Percentiles rank a stretch among this genome's conserved stretches.
Conservation (phyloP, 257 asterid genomes). For the Oldenlandia corymbosa region DNA sequence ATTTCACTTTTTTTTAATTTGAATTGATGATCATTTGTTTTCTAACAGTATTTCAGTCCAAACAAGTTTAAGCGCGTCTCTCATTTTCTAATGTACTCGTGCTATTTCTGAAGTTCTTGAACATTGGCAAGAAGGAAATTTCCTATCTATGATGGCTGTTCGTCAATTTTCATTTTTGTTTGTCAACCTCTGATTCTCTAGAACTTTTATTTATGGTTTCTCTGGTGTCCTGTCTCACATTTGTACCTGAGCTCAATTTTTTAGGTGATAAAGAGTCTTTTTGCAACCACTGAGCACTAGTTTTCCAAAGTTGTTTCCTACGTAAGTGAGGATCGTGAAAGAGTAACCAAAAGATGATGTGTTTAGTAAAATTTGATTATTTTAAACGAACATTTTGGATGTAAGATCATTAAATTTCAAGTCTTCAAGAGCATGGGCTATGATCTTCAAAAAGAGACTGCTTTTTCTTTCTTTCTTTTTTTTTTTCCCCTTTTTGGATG, state of each 20-base stretch:
- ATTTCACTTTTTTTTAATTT: too few species aligned
- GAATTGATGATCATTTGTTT: too few species aligned
- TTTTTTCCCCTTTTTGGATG: too few species aligned
- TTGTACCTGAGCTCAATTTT: slow-evolving; percentile 2
- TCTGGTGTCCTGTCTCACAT: background rate
- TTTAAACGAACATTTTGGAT: too few species aligned
- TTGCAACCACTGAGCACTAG: background rate
- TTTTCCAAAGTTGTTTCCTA: background rate
- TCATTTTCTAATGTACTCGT: too few species aligned
- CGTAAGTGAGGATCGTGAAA: background rate
- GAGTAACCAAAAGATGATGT: background rate
- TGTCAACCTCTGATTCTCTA: background rate
- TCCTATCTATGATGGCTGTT: background rate
- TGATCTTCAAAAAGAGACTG: background rate
- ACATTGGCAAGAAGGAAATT: background rate
- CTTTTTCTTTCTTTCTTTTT: too few species aligned
- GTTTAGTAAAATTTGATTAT: too few species aligned
- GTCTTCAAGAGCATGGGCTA: background rate
- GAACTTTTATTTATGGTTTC: background rate
- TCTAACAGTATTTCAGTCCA: too few species aligned
- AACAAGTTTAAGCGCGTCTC: too few species aligned
- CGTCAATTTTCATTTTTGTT: background rate
- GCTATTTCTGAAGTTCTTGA: too few species aligned
- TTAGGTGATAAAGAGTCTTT: background rate
- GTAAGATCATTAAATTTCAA: background rate